phyloP scores from a whole-genome alignment of 768 basidiomycete genomes.

The Hortiboletus flavorubellus region DNA sequence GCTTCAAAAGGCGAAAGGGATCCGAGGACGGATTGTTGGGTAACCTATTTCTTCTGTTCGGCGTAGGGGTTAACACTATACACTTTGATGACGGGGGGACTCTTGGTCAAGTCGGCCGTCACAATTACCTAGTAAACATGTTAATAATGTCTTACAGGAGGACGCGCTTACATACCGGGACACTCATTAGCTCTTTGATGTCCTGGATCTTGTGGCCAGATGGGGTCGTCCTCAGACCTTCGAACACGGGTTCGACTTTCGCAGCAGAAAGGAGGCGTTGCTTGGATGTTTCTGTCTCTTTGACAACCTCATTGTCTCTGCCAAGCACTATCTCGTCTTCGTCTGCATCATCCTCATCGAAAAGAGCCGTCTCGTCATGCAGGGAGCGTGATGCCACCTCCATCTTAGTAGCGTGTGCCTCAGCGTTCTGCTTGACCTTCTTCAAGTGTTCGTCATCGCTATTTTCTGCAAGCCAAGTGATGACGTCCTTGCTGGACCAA shows the following conservation, averaged over 20 bases:
- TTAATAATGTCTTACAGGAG: conserved; percentile 3
- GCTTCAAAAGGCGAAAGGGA: conserved; percentile 3
- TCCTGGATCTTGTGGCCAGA: conserved; percentile 95
- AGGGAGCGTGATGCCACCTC: conserved; percentile 82
- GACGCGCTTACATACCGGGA: conserved; percentile 61
- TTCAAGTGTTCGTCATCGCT: conserved; percentile 95
- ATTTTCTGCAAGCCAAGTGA: conserved; percentile 92
- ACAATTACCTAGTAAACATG: conserved; percentile 70
- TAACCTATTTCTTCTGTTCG: conserved; percentile 37
- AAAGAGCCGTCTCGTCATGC: conserved; percentile 83
- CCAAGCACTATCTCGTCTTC: conserved; percentile 81
- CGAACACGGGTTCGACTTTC: conserved; percentile 75
- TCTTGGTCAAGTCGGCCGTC: conserved; percentile 93
- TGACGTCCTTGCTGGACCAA: conserved; percentile 94
- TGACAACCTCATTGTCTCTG: conserved; percentile 41
- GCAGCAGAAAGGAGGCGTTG: conserved; percentile 77
- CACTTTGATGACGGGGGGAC: conserved; percentile 95
- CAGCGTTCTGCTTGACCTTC: conserved; percentile 90
- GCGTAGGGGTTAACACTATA: conserved; percentile 94
- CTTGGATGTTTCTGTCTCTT: conserved; percentile 59
- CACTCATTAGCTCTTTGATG: conserved; percentile 88
- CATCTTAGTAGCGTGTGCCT: conserved; percentile 89
- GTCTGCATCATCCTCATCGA: conserved; percentile 82
- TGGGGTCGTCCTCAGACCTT: conserved; percentile 68
- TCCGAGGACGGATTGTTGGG: conserved; percentile 1